A percentile compares a stretch with the other conserved stretches of the same genome.
These are phyloP conservation scores for Xanthoconium purpureum DNA, from an alignment of 768 basidiomycete genomes.

Conservation along the genomic window DNA sequence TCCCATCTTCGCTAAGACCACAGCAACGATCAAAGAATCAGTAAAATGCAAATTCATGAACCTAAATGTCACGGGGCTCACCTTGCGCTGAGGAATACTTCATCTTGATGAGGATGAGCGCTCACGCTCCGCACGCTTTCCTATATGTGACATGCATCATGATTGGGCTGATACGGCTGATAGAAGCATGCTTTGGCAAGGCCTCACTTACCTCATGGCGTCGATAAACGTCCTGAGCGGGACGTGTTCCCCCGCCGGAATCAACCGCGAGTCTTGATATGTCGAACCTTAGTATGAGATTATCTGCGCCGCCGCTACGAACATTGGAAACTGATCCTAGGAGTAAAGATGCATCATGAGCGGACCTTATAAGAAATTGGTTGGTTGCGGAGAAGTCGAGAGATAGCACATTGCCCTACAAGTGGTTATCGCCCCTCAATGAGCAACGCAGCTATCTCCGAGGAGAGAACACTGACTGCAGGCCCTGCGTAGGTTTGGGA, in stretches of 20 bases:
- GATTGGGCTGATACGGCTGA: slow-evolving; percentile 15
- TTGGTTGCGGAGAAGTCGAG: slow-evolving; percentile 69
- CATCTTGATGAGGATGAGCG: slow-evolving; percentile 65
- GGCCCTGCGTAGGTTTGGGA: slow-evolving; percentile 47
- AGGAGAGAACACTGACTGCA: slow-evolving; percentile 27
- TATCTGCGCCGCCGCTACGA: slow-evolving; percentile 54
- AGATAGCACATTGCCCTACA: slow-evolving; percentile 66
- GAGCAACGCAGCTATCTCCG: slow-evolving; percentile 23
- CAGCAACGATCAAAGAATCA: slow-evolving; percentile 17
- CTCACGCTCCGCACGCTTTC: slow-evolving; percentile 63
- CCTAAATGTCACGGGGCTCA: slow-evolving; percentile 27
- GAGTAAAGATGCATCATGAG: slow-evolving; percentile 17
- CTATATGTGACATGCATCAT: slow-evolving; percentile 36
- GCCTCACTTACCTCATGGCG: slow-evolving; percentile 30
- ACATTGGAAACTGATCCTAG: slow-evolving; percentile 7
- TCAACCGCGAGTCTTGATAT: slow-evolving; percentile 35
- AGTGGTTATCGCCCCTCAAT: slow-evolving; percentile 13
- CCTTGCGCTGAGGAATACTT: slow-evolving; percentile 71
- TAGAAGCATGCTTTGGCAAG: slow-evolving; percentile 16
- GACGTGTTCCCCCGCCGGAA: slow-evolving; percentile 3
- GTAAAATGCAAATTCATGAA: slow-evolving; percentile 12
- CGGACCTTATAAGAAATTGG: slow-evolving; percentile 63
- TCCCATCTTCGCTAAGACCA: slow-evolving; percentile 63
- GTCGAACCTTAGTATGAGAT: slow-evolving; percentile 53
- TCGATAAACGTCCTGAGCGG: slow-evolving; percentile 28